Evolutionary conservation across 805 yeast genomes (phyloP), one percentile per base, ranked within the genome.

Genomic region (Nakazawaea molendinolei): DNA sequence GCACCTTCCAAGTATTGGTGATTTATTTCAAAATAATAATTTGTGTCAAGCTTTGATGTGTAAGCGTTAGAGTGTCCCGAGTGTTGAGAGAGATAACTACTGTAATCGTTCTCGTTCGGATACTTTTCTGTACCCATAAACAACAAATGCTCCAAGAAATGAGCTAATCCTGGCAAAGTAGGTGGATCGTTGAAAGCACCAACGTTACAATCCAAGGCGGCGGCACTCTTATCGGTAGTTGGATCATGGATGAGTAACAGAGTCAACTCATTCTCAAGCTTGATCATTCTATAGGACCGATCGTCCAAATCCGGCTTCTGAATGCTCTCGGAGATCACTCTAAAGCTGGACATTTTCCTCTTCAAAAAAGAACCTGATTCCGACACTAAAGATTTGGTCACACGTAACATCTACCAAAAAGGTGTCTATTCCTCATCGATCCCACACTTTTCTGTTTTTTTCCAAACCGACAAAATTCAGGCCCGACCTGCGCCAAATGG

Each of bases 11-110:
- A 64, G 46, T 79, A 74, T 44, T 78, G 81, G 39, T 82, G 72
- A 41, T 79, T 74, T 5, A 92, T 74, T 51, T 90, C 95, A 51
- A 92, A 90, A 58, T 71, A 87, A 58, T 87, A 90, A 59, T 90
- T 90, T 5, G 97, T 90, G 50, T 85, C 86, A 48, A 81, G 81
- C 3, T 86, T 66, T 2, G 95, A 79, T 1, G 98, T 90, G 58
- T 81, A 90, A 1, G 98, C 98, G 54, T 90, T 90, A 23, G 94
- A 83, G 43, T 72, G 72, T 14, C 97, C 98, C 27, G 89, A 81
- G 52, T 92, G 94, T 43, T 81, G 77, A 7, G 94, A 70, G 38
- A 90, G 62, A 55, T 69, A 92, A 34, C 79, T 74, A 30, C 81
- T 59, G 55, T 82, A 82, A 43, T 79, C 90, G 52, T 79, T 79